phyloP scores from a whole-genome alignment of 1,284 basidiomycete genomes.

The Puccinia polysora region DNA sequence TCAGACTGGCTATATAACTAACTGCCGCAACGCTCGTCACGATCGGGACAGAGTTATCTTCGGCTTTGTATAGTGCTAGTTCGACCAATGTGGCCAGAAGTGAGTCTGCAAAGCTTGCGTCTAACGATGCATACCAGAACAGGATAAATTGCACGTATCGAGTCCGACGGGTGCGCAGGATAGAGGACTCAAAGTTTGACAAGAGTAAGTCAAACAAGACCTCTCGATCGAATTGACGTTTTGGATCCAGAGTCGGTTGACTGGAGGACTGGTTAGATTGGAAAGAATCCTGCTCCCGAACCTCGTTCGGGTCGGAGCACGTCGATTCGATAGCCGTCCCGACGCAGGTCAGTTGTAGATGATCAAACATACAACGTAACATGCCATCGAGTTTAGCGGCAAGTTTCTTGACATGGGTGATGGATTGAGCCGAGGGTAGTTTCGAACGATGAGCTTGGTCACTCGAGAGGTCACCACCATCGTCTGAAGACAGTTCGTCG shows the following conservation, averaged over 20 bases:
- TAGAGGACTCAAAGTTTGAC: slow-evolving; percentile 84
- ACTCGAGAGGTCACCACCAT: slow-evolving; percentile 59
- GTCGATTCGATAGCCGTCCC: slow-evolving; percentile 40
- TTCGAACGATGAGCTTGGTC: slow-evolving; percentile 51
- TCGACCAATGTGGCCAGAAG: slow-evolving; percentile 90
- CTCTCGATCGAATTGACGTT: slow-evolving; percentile 44
- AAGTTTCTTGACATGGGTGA: slow-evolving; percentile 72
- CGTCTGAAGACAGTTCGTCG: slow-evolving; percentile 57
- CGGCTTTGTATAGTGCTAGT: slow-evolving; percentile 68
- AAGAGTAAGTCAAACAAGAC: slow-evolving; percentile 72
- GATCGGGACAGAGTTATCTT: slow-evolving; percentile 57
- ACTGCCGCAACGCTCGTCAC: slow-evolving; percentile 82
- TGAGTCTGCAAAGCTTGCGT: slow-evolving; percentile 80
- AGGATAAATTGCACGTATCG: slow-evolving; percentile 95
- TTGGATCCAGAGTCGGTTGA: slow-evolving; percentile 37
- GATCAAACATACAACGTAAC: slow-evolving; percentile 74
- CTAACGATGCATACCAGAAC: slow-evolving; percentile 89
- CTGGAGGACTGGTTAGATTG: slow-evolving; percentile 48
- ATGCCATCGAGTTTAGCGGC: slow-evolving; percentile 86
- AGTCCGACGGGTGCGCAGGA: slow-evolving; percentile 91
- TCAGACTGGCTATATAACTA: slow-evolving; percentile 85
- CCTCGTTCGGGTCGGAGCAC: slow-evolving; percentile 47
- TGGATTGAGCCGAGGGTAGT: slow-evolving; percentile 56
- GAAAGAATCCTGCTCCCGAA: no score
- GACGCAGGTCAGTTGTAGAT: slow-evolving; percentile 60